Conservation (phyloP, 2,329 filamentous ascomycete genomes). For the Colletotrichum sp. region DNA sequence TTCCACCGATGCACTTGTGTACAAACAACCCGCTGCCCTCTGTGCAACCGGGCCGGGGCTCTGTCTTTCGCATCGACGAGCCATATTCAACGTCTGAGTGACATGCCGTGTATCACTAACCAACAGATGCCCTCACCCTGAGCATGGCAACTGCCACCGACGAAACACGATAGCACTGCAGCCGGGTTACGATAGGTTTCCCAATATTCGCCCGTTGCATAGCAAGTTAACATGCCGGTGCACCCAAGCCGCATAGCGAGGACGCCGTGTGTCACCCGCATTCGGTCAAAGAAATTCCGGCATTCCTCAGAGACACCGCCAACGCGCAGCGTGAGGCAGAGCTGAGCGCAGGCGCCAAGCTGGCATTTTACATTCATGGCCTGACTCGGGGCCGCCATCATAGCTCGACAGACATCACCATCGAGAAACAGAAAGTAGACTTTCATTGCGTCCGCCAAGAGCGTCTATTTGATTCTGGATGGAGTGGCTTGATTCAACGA, state of each 20-base stretch:
- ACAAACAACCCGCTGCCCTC: not conserved
- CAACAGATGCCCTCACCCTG: not conserved
- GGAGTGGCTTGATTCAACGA: not conserved
- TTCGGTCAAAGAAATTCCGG: not conserved
- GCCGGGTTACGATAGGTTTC: not conserved
- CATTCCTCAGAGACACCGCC: not conserved
- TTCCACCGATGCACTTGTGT: not conserved
- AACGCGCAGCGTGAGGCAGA: not conserved
- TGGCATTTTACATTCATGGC: not conserved
- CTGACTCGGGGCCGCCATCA: not conserved
- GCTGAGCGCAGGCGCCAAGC: not conserved
- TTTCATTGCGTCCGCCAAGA: not conserved
- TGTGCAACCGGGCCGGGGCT: not conserved
- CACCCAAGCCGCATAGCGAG: not conserved
- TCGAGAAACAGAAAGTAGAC: not conserved
- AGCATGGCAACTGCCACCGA: not conserved
- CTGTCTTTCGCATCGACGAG: not conserved
- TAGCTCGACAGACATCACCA: not conserved
- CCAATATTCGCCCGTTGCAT: not conserved
- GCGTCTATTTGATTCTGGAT: not conserved
- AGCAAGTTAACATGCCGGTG: not conserved
- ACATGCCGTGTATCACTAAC: not conserved
- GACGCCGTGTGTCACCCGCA: not conserved
- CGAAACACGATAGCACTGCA: not conserved
- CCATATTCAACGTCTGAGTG: not conserved